These are phyloP conservation scores for Fusarium sp. DNA, from an alignment of 2,329 filamentous ascomycete species.

Conservation along the genomic window DNA sequence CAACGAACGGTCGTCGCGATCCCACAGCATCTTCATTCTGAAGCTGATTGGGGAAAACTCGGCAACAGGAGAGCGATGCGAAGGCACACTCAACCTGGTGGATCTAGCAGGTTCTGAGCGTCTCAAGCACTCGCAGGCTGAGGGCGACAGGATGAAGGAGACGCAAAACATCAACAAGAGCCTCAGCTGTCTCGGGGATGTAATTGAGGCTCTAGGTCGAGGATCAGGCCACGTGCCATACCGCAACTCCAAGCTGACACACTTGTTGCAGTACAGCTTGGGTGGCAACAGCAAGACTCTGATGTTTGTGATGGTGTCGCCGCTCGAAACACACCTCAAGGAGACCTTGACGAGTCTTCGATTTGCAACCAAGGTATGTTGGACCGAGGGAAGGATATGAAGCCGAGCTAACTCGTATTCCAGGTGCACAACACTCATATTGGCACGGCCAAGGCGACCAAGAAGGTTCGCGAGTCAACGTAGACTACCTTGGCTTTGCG, in stretches of 20 bases:
- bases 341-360: constrained; percentile 95
- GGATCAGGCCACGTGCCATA: constrained; percentile 90
- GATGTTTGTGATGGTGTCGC: constrained; percentile 99
- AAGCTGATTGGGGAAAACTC: constrained; percentile 76
- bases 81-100: constrained; percentile 94
- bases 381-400: not conserved
- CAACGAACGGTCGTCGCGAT: constrained; percentile 92
- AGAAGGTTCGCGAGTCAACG: constrained; percentile 61
- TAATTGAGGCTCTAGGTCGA: constrained; percentile 90
- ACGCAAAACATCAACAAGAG: constrained; percentile 98
- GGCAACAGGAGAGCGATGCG: constrained; percentile 82
- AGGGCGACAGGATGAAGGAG: constrained; percentile 88
- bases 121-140: constrained; percentile 84
- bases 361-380: constrained; percentile 88
- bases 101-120: constrained; percentile 94
- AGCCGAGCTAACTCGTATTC: constrained; percentile 12
- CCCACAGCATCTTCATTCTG: constrained; percentile 95
- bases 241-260: constrained; percentile 95
- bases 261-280: constrained; percentile 91
- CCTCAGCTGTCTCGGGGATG: constrained; percentile 89
- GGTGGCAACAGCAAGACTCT: constrained; percentile 97
- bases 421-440: constrained; percentile 90
- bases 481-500: constrained; percentile 13
- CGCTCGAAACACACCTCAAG: constrained; percentile 86
- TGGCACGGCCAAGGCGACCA: constrained; percentile 82